These are phyloP conservation scores for Phytophthora parvispora DNA, from an alignment of 352 stramenopile genomes.

Conservation along the genomic window DNA sequence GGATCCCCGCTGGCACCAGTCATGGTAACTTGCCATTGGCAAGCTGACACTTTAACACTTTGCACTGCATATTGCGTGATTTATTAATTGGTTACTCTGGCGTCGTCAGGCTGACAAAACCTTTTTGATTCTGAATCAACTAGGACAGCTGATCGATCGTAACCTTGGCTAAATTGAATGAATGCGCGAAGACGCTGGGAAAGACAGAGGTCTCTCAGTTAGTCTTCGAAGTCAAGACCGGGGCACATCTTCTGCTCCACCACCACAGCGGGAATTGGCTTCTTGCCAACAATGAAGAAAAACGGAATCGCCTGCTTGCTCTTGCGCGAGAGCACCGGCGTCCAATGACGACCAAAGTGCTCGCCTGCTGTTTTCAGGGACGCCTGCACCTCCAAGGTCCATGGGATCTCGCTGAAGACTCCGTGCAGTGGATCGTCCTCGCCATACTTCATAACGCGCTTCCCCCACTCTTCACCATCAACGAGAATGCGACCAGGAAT, in stretches of 20 bases:
- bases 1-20: too few species aligned
- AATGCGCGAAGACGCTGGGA: neutral
- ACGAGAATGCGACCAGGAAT: conserved; percentile 41
- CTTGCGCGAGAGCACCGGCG: conserved; percentile 28
- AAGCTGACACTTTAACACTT: neutral
- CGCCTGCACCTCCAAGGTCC: conserved; percentile 48
- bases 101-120: neutral
- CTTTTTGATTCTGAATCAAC: neutral
- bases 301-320: conserved; percentile 23
- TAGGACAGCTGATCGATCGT: too few species aligned
- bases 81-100: too few species aligned
- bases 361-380: conserved; percentile 33
- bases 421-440: conserved; percentile 63
- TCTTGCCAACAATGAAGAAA: conserved; percentile 42
- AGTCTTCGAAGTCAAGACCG: conserved; percentile 27
- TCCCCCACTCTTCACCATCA: conserved; percentile 29
- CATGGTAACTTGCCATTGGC: too few species aligned
- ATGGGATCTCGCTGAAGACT: conserved; percentile 50
- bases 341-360: conserved; percentile 58
- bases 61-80: too few species aligned
- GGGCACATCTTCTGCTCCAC: conserved; percentile 34
- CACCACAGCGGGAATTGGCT: conserved; percentile 32
- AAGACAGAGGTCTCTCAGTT: neutral
- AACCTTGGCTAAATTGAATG: too few species aligned
- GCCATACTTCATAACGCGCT: conserved; percentile 49